Conservation (phyloP, 768 basidiomycete genomes). For the Amanita rubescens region DNA sequence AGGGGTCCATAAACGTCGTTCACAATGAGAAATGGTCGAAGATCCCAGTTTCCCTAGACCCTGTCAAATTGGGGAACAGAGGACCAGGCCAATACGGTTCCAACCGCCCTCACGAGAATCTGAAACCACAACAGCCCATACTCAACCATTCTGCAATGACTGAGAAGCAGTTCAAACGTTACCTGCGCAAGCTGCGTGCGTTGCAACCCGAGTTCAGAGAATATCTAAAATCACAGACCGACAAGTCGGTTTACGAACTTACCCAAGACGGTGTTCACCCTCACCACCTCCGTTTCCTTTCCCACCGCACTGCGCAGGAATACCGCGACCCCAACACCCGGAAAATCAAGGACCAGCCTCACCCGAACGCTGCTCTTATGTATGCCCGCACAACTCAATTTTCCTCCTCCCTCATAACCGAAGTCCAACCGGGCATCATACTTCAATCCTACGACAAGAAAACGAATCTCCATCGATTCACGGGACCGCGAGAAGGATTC, state of each 20-base stretch:
- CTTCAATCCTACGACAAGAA: conserved; percentile 19
- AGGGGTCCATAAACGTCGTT: too few relatives aligned
- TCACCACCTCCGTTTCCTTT: conserved; percentile 24
- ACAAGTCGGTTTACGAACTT: conserved; percentile 16
- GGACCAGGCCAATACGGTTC: conserved; percentile 23
- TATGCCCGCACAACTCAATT: conserved; percentile 50
- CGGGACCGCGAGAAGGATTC: conserved; percentile 5
- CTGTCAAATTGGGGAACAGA: conserved; percentile 15
- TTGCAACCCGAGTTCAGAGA: conserved; percentile 49
- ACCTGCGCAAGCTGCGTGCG: conserved; percentile 51
- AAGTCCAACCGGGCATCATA: conserved; percentile 52
- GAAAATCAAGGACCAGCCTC: conserved; percentile 57
- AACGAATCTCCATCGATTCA: neutral
- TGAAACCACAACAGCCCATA: conserved; percentile 20
- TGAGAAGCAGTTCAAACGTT: conserved; percentile 45
- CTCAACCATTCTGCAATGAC: conserved; percentile 59
- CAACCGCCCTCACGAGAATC: conserved; percentile 3
- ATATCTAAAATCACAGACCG: conserved; percentile 25
- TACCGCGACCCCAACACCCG: conserved; percentile 15
- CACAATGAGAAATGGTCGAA: conserved; percentile 1
- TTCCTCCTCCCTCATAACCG: conserved; percentile 44
- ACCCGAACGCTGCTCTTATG: conserved; percentile 51
- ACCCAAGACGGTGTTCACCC: conserved; percentile 14
- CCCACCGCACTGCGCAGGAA: conserved; percentile 12
- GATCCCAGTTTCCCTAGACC: conserved; percentile 7